Evolutionary conservation across 441 rosid genomes (phyloP).

Genomic region (Gossypium davidsonii): DNA sequence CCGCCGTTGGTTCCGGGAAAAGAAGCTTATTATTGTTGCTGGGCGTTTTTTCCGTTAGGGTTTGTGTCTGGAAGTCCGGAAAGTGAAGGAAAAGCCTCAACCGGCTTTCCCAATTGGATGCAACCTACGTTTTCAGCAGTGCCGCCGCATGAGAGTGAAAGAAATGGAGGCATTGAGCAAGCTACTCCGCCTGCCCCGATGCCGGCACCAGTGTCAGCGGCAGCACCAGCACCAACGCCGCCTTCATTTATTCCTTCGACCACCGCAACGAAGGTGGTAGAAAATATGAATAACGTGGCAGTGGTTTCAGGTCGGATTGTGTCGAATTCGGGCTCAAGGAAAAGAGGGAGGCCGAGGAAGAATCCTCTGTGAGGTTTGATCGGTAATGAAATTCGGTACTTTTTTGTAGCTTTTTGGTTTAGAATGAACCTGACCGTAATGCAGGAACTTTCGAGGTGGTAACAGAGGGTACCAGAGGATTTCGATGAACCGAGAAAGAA

Average conservation of each 20-base stretch:
- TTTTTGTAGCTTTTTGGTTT: neutral
- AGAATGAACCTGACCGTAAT: neutral
- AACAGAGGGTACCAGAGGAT: neutral
- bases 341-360: conserved; percentile 84
- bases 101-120: conserved; percentile 49
- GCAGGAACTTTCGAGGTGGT: neutral
- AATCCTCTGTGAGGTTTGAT: conserved; percentile 21
- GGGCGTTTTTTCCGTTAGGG: conserved; percentile 83
- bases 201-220: too few species aligned
- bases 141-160: conserved; percentile 4
- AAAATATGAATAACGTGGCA: conserved; percentile 18
- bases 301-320: conserved; percentile 14
- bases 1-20: conserved; percentile 76
- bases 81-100: conserved; percentile 7
- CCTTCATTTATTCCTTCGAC: conserved; percentile 9
- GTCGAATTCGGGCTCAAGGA: conserved; percentile 25
- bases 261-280: neutral
- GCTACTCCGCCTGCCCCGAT: neutral
- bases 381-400: neutral
- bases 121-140: conserved; percentile 31
- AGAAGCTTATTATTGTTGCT: conserved; percentile 80
- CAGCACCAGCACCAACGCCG: neutral
- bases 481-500: neutral
- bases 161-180: conserved; percentile 16
- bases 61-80: conserved; percentile 28